A percentile compares a stretch with the other conserved stretches of the same genome.
phyloP scores from a whole-genome alignment of 768 basidiomycete genomes.

The Serpula lacrymans region DNA sequence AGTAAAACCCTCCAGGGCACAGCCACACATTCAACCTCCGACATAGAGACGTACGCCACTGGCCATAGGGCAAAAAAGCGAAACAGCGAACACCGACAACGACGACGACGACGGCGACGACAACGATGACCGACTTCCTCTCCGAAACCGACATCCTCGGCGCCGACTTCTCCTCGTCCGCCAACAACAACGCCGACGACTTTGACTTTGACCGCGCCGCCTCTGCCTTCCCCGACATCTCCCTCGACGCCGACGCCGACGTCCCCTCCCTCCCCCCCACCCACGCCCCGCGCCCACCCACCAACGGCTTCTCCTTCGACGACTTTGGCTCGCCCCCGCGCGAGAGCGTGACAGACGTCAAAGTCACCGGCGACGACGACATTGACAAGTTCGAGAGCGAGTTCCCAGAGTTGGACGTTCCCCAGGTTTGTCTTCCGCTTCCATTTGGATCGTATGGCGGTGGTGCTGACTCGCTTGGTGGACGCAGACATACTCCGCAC shows the following conservation, averaged over 20 bases:
- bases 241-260: slow-evolving; percentile 63
- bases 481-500: slow-evolving; percentile 30
- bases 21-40: too few species aligned
- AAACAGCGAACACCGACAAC: too few species aligned
- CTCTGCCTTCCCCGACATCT: slow-evolving; percentile 82
- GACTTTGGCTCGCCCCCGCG: slow-evolving; percentile 53
- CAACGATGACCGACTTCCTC: slow-evolving; percentile 14
- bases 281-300: slow-evolving; percentile 22
- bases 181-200: slow-evolving; percentile 52
- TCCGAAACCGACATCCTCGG: background rate
- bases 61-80: too few species aligned
- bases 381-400: slow-evolving; percentile 83
- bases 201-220: slow-evolving; percentile 83
- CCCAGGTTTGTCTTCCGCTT: slow-evolving; percentile 27
- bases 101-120: background rate
- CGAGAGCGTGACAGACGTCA: slow-evolving; percentile 51
- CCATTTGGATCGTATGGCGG: slow-evolving; percentile 1
- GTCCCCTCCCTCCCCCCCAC: slow-evolving; percentile 40
- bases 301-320: slow-evolving; percentile 61
- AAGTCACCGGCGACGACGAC: slow-evolving; percentile 82
- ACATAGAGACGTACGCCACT: too few species aligned
- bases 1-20: too few species aligned
- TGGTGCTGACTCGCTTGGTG: background rate
- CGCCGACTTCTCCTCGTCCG: background rate
- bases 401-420: slow-evolving; percentile 75